These are phyloP conservation scores for Zancudomyces culisetae DNA, from an alignment of 371 early-diverging fungal genomes.

Conservation along the genomic window DNA sequence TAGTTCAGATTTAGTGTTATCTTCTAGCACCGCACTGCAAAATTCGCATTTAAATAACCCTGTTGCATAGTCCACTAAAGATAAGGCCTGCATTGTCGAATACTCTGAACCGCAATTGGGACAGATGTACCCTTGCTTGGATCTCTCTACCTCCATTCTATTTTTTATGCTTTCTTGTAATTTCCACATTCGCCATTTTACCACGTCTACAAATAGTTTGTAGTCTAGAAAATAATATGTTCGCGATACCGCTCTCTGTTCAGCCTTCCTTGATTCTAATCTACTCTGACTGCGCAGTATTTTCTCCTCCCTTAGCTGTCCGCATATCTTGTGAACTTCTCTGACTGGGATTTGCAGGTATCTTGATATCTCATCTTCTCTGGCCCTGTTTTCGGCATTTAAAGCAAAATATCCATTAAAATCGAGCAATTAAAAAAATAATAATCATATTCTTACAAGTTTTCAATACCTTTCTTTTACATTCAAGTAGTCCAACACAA, in stretches of 20 bases:
- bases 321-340: conserved; percentile 63
- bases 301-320: conserved; percentile 50
- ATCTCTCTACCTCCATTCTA: conserved; percentile 45
- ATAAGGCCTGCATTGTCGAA: conserved; percentile 32
- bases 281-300: conserved; percentile 45
- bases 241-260: conserved; percentile 39
- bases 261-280: conserved; percentile 41
- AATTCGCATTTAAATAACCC: conserved; percentile 37
- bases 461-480: conserved; percentile 33
- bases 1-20: conserved; percentile 43
- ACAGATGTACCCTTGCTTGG: conserved; percentile 53
- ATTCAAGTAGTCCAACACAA: conserved; percentile 62
- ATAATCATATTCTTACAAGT: too few relatives aligned
- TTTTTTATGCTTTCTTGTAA: conserved; percentile 52
- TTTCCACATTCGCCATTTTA: conserved; percentile 76
- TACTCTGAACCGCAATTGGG: conserved; percentile 34
- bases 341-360: conserved; percentile 41
- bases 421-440: too few relatives aligned
- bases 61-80: conserved; percentile 28
- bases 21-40: conserved; percentile 34
- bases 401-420: too few relatives aligned
- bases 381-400: too few relatives aligned
- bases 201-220: conserved; percentile 80
- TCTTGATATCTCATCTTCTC: conserved; percentile 59
- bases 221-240: conserved; percentile 80